Base-by-base conservation (phyloP, 176 grass and related monocot genomes). In the Eleusine coracana region DNA sequence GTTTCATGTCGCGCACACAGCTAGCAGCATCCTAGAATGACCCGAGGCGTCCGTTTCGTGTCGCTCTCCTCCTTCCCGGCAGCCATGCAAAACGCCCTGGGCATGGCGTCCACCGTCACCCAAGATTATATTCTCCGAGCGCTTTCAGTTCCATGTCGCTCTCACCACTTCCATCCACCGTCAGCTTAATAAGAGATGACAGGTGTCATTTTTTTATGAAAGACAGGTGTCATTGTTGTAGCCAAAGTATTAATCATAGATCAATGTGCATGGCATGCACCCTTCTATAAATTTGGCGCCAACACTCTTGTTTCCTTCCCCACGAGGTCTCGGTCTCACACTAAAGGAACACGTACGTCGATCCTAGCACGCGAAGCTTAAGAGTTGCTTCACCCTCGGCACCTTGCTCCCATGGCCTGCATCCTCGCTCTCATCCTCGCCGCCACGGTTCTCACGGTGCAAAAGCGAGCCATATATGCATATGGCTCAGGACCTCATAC, bases 381-480 rank as follows among this genome's bases (percentile, higher is more conserved):
- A 41, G 29, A 41, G 37, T 21, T 21, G 25, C 25, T 6, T 6
- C 3, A 1, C 14, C 8, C 61, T 39, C 50, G 39, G 51, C 58
- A 10, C n/a, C 14, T 70, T 27, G 23, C 70, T 80, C 56, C 49
- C 70, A 87, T 87, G 85, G 78, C 62, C 45, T 27, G 39, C 41
- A 64, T 68, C 71, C 41, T 87, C 70, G 70, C n/a, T 10, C 61
- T 84, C 29, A 31, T 65, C 59, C 5, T 84, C 81, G 13, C 75
- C 16, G 49, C 75, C 75, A 34, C 21, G 10, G 50, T 84, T 49
- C 61, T 88, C 18, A 80, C 46, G 81, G 87, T 88, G 87, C 12
- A 56, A 48, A 5, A 50, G 23, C 7, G 60, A 16, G 72, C 14
- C 54, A 59, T 37, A 10, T n/a, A 65, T 49, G 10, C 10, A 2